Percentiles rank a stretch among this genome's conserved stretches.
These are phyloP conservation scores for Thuidium tamariscinum DNA, from an alignment of 225 moss, liverwort and hornwort genomes.

Conservation along the genomic window DNA sequence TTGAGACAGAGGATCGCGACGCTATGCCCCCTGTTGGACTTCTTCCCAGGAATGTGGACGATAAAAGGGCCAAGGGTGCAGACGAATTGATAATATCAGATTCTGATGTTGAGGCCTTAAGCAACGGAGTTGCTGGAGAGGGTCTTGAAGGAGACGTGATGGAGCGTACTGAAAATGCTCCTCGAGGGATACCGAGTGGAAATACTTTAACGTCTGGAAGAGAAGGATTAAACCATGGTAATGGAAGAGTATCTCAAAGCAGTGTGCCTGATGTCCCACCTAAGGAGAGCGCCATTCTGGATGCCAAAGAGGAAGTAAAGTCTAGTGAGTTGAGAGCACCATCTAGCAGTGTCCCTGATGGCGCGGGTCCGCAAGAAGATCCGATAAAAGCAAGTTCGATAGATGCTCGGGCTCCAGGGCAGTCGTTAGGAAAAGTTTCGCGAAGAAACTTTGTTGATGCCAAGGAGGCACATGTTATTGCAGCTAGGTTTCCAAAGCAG, in stretches of 20 bases:
- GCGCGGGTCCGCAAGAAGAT: not conserved
- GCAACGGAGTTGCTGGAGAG: not conserved
- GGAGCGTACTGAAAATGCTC: not conserved
- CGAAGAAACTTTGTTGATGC: constrained; percentile 8
- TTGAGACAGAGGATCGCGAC: constrained; percentile 27
- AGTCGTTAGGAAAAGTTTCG: not conserved
- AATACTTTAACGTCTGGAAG: not conserved
- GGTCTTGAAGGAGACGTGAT: constrained; percentile 11
- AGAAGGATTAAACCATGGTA: constrained; percentile 1
- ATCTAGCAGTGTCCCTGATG: not conserved
- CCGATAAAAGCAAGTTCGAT: not conserved
- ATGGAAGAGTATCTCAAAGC: not conserved
- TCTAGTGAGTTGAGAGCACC: not conserved
- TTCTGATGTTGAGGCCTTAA: not conserved
- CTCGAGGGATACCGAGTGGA: not conserved
- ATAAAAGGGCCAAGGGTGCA: not conserved
- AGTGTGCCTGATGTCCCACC: not conserved
- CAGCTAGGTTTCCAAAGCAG: constrained; percentile 4
- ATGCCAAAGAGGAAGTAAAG: not conserved
- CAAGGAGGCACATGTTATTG: constrained; percentile 10
- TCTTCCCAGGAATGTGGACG: constrained; percentile 8
- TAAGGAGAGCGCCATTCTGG: not conserved
- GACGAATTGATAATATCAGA: not conserved
- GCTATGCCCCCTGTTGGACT: constrained; percentile 13
- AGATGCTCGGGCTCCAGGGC: not conserved